Base-by-base conservation (phyloP, 306 rosid genomes). In the Delonix regia region DNA sequence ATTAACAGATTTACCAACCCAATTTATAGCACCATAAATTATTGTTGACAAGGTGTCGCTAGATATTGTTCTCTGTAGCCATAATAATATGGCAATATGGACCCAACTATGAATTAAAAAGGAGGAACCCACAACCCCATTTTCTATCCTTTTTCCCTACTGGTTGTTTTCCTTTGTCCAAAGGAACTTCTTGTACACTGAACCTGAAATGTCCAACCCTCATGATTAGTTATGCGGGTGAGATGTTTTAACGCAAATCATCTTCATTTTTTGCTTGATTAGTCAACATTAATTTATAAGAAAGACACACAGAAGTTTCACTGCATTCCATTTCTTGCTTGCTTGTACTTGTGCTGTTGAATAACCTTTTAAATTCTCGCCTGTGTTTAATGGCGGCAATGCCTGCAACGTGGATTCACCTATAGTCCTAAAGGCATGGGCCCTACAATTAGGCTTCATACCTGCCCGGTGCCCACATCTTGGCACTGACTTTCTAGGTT, bases 1-100 rank as follows among this genome's bases (percentile, higher is more conserved):
- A 33, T 7, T 62, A 56, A 33, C 25, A 10, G 47, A 38, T 5
- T 65, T 21, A 38, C 51, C 51, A 9, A 19, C 51, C 30, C 71
- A 19, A 38, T 65, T 65, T 65, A 65, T 64, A 30, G 16, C 70
- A n/a, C 28, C 44, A n/a, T 36, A n/a, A 63, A 63, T 63, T 33
- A 18, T 36, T 39, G 13, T 34, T 13, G 71, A 39, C 51, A 19
- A 4, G 16, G 10, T 39, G 49, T 38, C 19, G 28, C 25, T 19
- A 18, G 47, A 18, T 34, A 9, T 11, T 56, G 15, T 25, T 21
- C 30, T 57, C 13, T 1, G 8, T 24, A 10, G 4, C 7, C 12
- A 5, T 19, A 36, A 38, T 64, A 64, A 64, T 64, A n/a, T 1
- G 49, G 9, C 28, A 38, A 38, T 0, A 11, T 10, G 70, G 70